Evolutionary conservation across 345 rosid species (phyloP).

Genomic region (Salix arbutifolia): DNA sequence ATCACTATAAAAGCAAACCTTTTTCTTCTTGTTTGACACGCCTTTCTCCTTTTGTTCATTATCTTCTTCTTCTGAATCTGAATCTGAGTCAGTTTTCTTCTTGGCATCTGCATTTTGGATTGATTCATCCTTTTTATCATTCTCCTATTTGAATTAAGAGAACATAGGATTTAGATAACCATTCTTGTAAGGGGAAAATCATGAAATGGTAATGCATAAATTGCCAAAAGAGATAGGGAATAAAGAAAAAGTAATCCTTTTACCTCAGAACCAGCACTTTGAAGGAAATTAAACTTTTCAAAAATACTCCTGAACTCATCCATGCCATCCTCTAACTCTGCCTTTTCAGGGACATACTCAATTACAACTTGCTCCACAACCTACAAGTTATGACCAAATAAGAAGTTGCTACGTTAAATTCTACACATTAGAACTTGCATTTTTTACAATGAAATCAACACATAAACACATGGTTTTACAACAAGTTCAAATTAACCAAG

Average conservation of each 20-base stretch:
- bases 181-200: background rate
- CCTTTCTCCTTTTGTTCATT: slow-evolving; percentile 72
- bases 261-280: slow-evolving; percentile 59
- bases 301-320: slow-evolving; percentile 71
- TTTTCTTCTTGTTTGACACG: slow-evolving; percentile 78
- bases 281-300: slow-evolving; percentile 72
- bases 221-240: background rate
- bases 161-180: background rate
- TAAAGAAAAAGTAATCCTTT: background rate
- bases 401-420: background rate
- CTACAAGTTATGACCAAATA: slow-evolving; percentile 25
- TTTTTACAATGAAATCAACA: background rate
- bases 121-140: slow-evolving; percentile 55
- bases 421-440: background rate
- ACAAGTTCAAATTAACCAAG: background rate
- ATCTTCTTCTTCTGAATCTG: slow-evolving; percentile 75
- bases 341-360: slow-evolving; percentile 87
- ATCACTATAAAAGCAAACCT: slow-evolving; percentile 35
- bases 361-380: slow-evolving; percentile 56
- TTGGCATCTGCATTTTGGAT: slow-evolving; percentile 53
- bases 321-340: slow-evolving; percentile 74
- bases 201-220: background rate
- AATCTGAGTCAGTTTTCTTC: slow-evolving; percentile 68
- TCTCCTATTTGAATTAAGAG: slow-evolving; percentile 45
- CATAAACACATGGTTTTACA: background rate